These are phyloP conservation scores for Arthrobotrys sphaeroides DNA, from an alignment of 2,329 filamentous ascomycete species.

Conservation along the genomic window DNA sequence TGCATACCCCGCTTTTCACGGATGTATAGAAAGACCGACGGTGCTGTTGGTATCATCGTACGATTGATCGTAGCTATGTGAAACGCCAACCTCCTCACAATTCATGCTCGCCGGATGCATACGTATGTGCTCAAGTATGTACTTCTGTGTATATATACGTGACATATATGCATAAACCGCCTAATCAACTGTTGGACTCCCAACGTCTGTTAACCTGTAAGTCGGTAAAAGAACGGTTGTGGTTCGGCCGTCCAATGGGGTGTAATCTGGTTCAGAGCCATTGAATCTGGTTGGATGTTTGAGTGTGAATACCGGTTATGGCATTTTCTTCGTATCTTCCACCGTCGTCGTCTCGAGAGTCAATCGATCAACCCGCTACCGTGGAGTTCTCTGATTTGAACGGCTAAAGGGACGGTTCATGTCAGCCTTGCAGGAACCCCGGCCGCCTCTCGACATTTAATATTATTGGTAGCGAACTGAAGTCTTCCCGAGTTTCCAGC, in stretches of 20 bases:
- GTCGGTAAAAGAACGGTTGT: too few species aligned
- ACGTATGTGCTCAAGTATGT: too few species aligned
- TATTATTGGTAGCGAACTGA: slow-evolving; percentile 2
- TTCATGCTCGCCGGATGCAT: too few species aligned
- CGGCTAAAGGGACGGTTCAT: not conserved
- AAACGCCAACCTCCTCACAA: slow-evolving; percentile 14
- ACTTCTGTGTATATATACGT: not conserved
- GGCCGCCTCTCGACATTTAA: too few species aligned
- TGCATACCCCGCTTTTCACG: slow-evolving; percentile 16
- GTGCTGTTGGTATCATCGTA: not conserved
- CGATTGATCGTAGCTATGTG: not conserved
- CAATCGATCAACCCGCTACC: not conserved
- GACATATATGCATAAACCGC: not conserved
- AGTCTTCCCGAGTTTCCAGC: not conserved
- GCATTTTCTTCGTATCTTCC: not conserved
- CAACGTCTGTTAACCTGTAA: too few species aligned
- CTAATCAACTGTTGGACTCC: not conserved
- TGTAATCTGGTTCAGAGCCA: too few species aligned
- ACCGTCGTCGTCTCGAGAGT: not conserved
- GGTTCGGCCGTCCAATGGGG: not conserved
- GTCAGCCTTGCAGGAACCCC: not conserved
- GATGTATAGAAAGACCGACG: not conserved
- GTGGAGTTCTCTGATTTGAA: slow-evolving; percentile 2
- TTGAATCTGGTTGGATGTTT: not conserved
- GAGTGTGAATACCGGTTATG: not conserved